Evolutionary conservation across 2,329 filamentous ascomycete genomes (phyloP).

Genomic region (Venturia aucupariae): DNA sequence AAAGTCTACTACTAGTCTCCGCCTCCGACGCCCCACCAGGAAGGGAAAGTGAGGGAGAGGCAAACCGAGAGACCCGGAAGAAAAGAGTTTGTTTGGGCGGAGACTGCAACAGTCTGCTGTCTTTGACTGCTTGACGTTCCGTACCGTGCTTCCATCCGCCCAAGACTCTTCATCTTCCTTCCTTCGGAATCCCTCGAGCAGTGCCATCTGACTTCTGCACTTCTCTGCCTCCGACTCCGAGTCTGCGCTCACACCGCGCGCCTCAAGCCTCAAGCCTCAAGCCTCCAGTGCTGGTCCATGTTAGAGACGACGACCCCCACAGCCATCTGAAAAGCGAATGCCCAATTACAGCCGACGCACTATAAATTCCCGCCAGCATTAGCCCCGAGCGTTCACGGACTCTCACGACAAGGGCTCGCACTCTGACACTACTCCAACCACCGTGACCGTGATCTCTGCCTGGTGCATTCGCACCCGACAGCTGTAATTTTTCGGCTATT

Average conservation of each 20-base stretch:
- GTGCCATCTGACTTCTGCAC: too few relatives aligned
- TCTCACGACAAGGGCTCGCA: not conserved
- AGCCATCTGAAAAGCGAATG: not conserved
- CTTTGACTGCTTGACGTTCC: not conserved
- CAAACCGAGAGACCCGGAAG: not conserved
- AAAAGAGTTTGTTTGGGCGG: not conserved
- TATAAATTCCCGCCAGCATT: not conserved
- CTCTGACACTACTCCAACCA: not conserved
- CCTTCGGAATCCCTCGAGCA: not conserved
- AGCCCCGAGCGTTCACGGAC: not conserved
- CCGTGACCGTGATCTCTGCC: not conserved
- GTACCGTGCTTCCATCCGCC: not conserved
- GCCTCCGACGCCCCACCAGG: not conserved
- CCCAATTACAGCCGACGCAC: not conserved
- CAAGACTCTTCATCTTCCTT: not conserved
- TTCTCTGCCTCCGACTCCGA: not conserved
- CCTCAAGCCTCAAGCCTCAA: not conserved
- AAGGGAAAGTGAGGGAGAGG: not conserved
- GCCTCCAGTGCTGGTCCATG: not conserved
- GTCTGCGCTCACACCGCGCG: not conserved
- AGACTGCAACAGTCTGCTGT: not conserved
- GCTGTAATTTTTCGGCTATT: not conserved
- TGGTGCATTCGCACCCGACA: not conserved
- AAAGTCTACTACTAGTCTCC: not conserved
- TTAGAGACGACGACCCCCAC: not conserved